phyloP scores from a whole-genome alignment of 306 rosid species.

The Citrullus amarus region DNA sequence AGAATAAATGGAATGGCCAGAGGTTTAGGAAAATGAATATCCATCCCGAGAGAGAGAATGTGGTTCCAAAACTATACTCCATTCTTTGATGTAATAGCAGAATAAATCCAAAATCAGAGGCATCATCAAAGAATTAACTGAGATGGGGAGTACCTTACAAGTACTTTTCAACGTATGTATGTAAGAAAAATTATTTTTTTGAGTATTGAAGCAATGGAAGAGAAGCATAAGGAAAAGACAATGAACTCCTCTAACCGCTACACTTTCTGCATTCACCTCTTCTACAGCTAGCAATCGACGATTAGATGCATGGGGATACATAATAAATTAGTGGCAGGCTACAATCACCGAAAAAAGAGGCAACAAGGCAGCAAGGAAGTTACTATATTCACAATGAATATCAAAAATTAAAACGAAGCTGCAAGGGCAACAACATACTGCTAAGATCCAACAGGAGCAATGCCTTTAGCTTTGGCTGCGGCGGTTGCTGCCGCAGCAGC shows the following conservation, averaged over 20 bases:
- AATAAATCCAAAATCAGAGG: not conserved
- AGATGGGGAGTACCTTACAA: not conserved
- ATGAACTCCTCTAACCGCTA: conserved; percentile 8
- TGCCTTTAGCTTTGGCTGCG: conserved; percentile 62
- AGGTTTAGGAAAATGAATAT: not conserved
- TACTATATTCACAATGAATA: conserved; percentile 52
- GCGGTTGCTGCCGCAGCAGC: conserved; percentile 66
- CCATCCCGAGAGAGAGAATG: not conserved
- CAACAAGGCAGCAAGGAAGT: not conserved
- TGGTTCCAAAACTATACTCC: not conserved
- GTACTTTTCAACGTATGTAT: not conserved
- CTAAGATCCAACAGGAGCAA: conserved; percentile 66
- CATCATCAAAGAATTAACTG: not conserved
- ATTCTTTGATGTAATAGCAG: not conserved
- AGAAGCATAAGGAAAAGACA: not conserved
- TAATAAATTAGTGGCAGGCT: conserved; percentile 7
- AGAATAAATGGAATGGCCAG: not conserved
- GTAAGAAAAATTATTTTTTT: conserved; percentile 1
- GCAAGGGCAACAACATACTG: not conserved
- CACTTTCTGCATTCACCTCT: conserved; percentile 9
- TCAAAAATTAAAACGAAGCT: not conserved
- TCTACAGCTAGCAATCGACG: conserved; percentile 8
- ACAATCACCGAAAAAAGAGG: conserved; percentile 8
- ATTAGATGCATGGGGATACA: conserved; percentile 7
- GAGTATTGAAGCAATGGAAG: not conserved